Conservation (phyloP, 2,329 filamentous ascomycete genomes). For the Hymenoscyphus scutula region DNA sequence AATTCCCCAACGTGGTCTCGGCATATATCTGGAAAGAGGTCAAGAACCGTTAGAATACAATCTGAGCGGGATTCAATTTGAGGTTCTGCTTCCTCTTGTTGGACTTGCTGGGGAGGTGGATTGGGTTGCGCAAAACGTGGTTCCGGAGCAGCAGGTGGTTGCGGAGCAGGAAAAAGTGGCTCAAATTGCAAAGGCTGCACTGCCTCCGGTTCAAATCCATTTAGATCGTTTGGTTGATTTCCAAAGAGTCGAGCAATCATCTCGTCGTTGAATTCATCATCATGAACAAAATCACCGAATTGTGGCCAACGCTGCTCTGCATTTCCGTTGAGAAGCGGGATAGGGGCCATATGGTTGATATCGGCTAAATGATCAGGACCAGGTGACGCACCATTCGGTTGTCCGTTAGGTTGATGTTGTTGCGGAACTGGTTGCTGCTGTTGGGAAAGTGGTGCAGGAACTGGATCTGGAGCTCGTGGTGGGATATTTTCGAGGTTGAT, state of each 20-base stretch:
- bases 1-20: constrained; percentile 41
- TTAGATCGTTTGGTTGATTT: neutral
- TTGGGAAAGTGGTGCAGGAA: too few relatives aligned
- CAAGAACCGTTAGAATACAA: constrained; percentile 39
- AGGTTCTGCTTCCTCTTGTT: neutral
- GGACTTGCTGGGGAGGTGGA: neutral
- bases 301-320: neutral
- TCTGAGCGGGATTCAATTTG: constrained; percentile 17
- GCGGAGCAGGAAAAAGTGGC: neutral
- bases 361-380: neutral
- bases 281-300: neutral
- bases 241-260: neutral
- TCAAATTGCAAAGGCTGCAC: too few relatives aligned
- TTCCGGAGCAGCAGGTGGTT: neutral
- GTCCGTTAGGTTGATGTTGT: neutral
- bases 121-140: neutral
- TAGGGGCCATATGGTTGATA: too few relatives aligned
- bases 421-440: neutral
- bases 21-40: constrained; percentile 48
- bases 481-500: neutral
- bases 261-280: neutral
- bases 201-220: neutral
- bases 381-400: neutral
- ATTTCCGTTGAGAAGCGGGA: neutral
- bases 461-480: neutral